Conservation (phyloP, 2,329 filamentous ascomycete genomes). For the Clonostachys byssicola region DNA sequence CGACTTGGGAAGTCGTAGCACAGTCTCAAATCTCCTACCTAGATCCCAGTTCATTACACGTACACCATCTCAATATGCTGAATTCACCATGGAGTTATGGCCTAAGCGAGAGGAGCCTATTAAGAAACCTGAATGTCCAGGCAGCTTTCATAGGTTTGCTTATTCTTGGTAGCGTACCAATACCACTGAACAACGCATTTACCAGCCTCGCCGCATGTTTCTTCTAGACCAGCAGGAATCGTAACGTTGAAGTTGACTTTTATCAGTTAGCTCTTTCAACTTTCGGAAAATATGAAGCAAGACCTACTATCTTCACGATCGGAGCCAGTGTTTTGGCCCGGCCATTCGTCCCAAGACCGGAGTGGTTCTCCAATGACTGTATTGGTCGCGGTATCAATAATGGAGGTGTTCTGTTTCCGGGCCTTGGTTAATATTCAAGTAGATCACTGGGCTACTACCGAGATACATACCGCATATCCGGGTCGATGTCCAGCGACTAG, state of each 20-base stretch:
- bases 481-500: constrained; percentile 36
- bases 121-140: constrained; percentile 19
- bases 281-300: background rate
- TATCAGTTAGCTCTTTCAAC: background rate
- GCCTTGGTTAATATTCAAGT: background rate
- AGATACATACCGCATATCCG: constrained; percentile 22
- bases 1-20: no score
- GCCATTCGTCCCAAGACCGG: constrained; percentile 13
- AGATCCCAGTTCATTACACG: no score
- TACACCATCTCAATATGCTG: no score
- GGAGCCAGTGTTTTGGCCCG: background rate
- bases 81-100: no score
- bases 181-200: constrained; percentile 40
- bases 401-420: constrained; percentile 44
- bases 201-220: constrained; percentile 18
- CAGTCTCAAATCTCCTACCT: no score
- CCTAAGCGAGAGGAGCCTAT: no score
- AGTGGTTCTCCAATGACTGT: constrained; percentile 46
- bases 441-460: background rate
- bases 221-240: constrained; percentile 19
- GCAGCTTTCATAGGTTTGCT: constrained; percentile 33
- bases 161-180: constrained; percentile 27
- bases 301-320: constrained; percentile 2
- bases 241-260: constrained; percentile 30
- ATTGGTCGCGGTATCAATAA: constrained; percentile 50